Evolutionary conservation across 108 stramenopile genomes (phyloP).

Genomic region (Epipyxis sp.): DNA sequence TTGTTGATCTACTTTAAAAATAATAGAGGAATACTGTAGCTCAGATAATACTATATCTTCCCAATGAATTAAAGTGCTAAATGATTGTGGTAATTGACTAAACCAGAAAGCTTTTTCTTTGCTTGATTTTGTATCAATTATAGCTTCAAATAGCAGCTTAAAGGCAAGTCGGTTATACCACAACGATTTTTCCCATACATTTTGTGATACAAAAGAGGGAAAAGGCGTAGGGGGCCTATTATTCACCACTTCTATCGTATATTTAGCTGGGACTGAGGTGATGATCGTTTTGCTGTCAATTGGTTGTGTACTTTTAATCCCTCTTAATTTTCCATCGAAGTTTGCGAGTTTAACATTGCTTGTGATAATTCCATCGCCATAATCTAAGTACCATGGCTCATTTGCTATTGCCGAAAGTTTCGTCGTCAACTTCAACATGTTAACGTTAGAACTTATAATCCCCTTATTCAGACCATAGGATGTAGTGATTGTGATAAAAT

Average conservation of each 20-base stretch:
- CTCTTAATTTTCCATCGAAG: neutral
- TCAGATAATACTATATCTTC: neutral
- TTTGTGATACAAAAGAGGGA: neutral
- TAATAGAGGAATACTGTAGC: neutral
- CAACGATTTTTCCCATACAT: neutral
- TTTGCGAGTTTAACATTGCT: neutral
- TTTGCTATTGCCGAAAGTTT: too few relatives aligned
- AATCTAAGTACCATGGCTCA: too few relatives aligned
- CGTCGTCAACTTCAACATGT: too few relatives aligned
- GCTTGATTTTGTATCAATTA: neutral
- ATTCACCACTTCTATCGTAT: neutral
- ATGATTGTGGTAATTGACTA: neutral
- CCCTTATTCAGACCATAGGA: too few relatives aligned
- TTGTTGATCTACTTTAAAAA: neutral
- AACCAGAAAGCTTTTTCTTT: neutral
- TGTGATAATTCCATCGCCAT: neutral
- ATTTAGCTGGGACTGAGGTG: neutral
- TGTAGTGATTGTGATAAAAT: neutral
- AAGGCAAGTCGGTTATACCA: neutral
- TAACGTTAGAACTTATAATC: too few relatives aligned
- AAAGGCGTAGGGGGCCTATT: neutral
- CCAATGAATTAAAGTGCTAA: neutral
- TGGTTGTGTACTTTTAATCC: neutral
- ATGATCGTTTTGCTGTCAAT: neutral
- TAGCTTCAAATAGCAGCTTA: neutral